A percentile compares a stretch with the other conserved stretches of the same genome.
phyloP scores from a whole-genome alignment of 129 eudicot species.

The Chrysanthemum seticuspe region DNA sequence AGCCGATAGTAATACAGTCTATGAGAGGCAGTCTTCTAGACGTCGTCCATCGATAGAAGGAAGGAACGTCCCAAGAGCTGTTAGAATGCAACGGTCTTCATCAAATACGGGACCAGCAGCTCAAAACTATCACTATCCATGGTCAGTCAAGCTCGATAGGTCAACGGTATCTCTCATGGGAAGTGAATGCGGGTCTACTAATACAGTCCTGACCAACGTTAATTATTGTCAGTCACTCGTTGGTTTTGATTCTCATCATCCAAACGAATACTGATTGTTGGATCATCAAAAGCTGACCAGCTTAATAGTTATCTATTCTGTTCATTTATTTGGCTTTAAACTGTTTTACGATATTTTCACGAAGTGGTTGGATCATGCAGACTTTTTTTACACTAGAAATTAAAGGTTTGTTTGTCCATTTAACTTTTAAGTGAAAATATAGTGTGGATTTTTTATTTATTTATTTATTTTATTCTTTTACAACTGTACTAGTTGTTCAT shows the following conservation, averaged over 20 bases:
- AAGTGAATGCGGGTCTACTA: slow-evolving; percentile 88
- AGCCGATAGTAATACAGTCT: slow-evolving; percentile 23
- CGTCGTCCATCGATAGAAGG: slow-evolving; percentile 79
- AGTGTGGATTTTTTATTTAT: slow-evolving; percentile 14
- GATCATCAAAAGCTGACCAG: slow-evolving; percentile 10
- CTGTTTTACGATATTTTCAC: neutral
- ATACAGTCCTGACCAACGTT: slow-evolving; percentile 56
- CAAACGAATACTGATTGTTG: slow-evolving; percentile 17
- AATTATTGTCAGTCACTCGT: slow-evolving; percentile 79
- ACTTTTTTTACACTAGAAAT: neutral
- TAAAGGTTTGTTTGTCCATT: neutral
- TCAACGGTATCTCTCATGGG: slow-evolving; percentile 71
- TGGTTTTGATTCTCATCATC: slow-evolving; percentile 46
- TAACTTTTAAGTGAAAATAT: slow-evolving; percentile 16
- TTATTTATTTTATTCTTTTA: neutral
- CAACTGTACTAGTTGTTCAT: neutral
- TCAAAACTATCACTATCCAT: slow-evolving; percentile 75
- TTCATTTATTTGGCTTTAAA: slow-evolving; percentile 9
- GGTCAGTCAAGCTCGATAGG: slow-evolving; percentile 81
- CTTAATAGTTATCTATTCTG: neutral
- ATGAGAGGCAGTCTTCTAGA: slow-evolving; percentile 53
- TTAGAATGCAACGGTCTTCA: slow-evolving; percentile 78
- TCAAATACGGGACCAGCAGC: slow-evolving; percentile 67
- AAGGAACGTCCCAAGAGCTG: slow-evolving; percentile 78
- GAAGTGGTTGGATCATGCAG: neutral